Conservation (phyloP, 2,329 filamentous ascomycete species). For the Tolypocladium tundrense region DNA sequence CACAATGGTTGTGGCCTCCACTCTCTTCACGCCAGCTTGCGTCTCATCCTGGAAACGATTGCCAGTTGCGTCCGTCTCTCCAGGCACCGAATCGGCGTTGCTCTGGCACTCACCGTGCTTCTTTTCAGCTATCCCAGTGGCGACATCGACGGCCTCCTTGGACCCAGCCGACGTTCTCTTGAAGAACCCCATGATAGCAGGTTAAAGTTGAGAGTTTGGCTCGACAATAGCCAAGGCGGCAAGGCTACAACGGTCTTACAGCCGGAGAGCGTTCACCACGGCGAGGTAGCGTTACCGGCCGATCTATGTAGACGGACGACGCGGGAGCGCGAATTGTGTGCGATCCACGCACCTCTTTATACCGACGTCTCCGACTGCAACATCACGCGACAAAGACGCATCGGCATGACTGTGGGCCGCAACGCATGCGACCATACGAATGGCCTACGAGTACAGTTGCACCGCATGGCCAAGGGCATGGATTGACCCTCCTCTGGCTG, state of each 20-base stretch:
- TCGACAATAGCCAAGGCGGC: background rate
- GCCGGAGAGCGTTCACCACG: background rate
- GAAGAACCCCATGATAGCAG: background rate
- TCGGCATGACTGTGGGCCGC: background rate
- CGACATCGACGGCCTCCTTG: background rate
- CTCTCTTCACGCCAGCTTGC: slow-evolving; percentile 34
- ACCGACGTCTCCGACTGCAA: background rate
- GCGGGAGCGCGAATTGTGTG: background rate
- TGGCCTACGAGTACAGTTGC: background rate
- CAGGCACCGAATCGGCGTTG: background rate
- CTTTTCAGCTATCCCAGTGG: background rate
- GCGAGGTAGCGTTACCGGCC: background rate
- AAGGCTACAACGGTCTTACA: too few relatives aligned
- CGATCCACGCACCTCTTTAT: background rate
- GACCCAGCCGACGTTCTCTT: background rate
- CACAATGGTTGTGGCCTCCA: slow-evolving; percentile 30
- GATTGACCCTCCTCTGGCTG: background rate
- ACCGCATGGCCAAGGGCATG: background rate
- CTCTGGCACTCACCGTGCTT: background rate
- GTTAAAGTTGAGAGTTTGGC: background rate
- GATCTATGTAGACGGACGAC: background rate
- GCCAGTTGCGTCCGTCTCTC: background rate
- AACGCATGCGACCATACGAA: background rate
- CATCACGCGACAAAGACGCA: background rate
- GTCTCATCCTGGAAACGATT: slow-evolving; percentile 16